phyloP scores from a whole-genome alignment of 2,329 filamentous ascomycete genomes.

The Rachicladosporium sp. region DNA sequence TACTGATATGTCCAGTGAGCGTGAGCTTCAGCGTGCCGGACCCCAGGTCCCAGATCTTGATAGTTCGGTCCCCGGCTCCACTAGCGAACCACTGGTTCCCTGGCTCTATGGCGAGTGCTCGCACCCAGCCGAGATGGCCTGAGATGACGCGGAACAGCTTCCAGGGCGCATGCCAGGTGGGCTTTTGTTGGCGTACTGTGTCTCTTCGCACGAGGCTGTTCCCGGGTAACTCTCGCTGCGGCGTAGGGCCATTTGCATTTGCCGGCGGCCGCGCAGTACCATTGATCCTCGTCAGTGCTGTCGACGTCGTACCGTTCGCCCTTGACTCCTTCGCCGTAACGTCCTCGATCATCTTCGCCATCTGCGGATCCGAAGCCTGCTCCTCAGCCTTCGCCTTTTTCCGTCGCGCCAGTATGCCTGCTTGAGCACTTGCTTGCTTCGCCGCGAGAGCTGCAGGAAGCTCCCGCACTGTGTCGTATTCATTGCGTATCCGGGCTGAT shows the following conservation, averaged over 20 bases:
- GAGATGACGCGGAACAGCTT: conserved; percentile 97
- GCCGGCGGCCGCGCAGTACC: conserved; percentile 33
- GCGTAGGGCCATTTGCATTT: conserved; percentile 44
- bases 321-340: conserved; percentile 38
- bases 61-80: conserved; percentile 87
- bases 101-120: conserved; percentile 79
- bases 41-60: conserved; percentile 97
- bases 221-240: conserved; percentile 37
- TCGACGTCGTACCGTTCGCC: conserved; percentile 37
- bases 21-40: conserved; percentile 75
- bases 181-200: conserved; percentile 56
- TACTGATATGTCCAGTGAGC: conserved; percentile 87
- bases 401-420: conserved; percentile 46
- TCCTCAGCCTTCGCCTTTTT: conserved; percentile 49
- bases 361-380: conserved; percentile 40
- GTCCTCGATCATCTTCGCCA: conserved; percentile 56
- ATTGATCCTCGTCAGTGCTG: conserved; percentile 44
- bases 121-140: conserved; percentile 91
- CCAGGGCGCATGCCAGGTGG: conserved; percentile 96
- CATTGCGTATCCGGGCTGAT: conserved; percentile 49
- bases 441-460: conserved; percentile 67
- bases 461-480: conserved; percentile 68
- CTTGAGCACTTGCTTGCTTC: conserved; percentile 56
- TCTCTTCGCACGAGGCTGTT: conserved; percentile 51
- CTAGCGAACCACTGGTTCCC: conserved; percentile 97